Evolutionary conservation across 495 filamentous ascomycete genomes (phyloP).

Genomic region (Neurospora sp.): DNA sequence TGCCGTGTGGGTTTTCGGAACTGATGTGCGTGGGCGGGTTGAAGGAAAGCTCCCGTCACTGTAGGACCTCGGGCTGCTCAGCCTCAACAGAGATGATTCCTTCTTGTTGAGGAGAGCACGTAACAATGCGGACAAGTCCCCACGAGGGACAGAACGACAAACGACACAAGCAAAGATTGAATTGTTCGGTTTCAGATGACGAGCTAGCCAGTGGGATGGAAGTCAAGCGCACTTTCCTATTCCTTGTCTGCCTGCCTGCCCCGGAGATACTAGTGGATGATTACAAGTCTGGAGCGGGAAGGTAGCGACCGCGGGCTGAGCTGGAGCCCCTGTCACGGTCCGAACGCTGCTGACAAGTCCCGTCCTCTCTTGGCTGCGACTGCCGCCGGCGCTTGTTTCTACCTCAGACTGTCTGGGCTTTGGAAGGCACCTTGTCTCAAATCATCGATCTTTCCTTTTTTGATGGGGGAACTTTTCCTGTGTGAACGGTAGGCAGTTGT

Average conservation of each 20-base stretch:
- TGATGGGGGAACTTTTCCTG: background rate
- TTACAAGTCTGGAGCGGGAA: background rate
- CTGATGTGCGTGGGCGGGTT: conserved; percentile 1
- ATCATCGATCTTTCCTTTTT: background rate
- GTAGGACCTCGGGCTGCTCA: background rate
- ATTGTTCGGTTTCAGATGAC: background rate
- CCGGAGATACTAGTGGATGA: background rate
- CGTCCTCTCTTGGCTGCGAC: background rate
- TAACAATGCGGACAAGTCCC: background rate
- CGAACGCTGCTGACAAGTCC: background rate
- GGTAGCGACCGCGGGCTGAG: background rate
- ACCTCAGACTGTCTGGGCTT: background rate
- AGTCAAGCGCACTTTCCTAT: background rate
- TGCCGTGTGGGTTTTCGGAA: conserved; percentile 4
- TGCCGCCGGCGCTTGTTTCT: background rate
- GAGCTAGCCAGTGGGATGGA: background rate
- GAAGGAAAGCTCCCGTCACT: background rate
- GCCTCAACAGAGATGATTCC: background rate
- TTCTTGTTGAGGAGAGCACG: background rate
- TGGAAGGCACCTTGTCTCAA: background rate
- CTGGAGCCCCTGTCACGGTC: background rate
- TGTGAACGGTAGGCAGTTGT: background rate
- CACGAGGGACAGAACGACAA: background rate
- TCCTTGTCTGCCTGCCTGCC: background rate
- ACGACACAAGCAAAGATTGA: background rate